Evolutionary conservation across 139 green algal genomes (phyloP).

Genomic region (Chlorella sorokiniana): DNA sequence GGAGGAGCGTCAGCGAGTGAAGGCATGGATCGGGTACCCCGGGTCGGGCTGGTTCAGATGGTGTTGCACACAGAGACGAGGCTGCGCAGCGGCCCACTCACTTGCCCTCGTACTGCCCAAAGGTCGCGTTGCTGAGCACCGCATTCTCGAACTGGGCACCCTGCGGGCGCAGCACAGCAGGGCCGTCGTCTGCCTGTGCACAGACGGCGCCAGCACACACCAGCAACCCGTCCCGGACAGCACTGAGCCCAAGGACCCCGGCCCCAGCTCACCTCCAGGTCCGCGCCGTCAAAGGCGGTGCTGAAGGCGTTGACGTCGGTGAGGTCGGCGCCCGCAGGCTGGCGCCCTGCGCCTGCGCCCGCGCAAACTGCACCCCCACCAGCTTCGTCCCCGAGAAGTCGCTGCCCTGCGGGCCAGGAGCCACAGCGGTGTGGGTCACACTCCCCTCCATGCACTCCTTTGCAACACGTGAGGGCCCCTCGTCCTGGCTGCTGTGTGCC

Average conservation of each 20-base stretch:
- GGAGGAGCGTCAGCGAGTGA: no score
- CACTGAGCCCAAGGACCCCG: background rate
- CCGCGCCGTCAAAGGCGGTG: slow-evolving; percentile 57
- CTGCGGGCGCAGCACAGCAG: background rate
- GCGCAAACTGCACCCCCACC: slow-evolving; percentile 55
- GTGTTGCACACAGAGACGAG: background rate
- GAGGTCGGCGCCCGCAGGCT: slow-evolving; percentile 51
- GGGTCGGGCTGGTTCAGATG: no score
- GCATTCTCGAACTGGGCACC: slow-evolving; percentile 68
- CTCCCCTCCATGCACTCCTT: no score
- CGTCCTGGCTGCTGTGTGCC: background rate
- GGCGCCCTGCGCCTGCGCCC: slow-evolving; percentile 40
- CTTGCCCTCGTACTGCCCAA: slow-evolving; percentile 34
- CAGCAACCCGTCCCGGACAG: background rate
- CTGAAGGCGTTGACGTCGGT: slow-evolving; percentile 59
- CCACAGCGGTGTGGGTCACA: background rate
- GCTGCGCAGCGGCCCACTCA: background rate
- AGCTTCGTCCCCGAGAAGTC: slow-evolving; percentile 53
- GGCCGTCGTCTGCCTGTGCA: background rate
- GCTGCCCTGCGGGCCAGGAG: slow-evolving; percentile 28
- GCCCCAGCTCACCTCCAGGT: slow-evolving; percentile 40
- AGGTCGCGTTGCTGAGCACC: slow-evolving; percentile 51
- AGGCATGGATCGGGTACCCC: no score
- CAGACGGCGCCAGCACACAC: background rate
- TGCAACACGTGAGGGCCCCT: no score